Evolutionary conservation across 2,329 filamentous ascomycete genomes (phyloP), one percentile per base, ranked within the genome.

Genomic region (Capronia americana): DNA sequence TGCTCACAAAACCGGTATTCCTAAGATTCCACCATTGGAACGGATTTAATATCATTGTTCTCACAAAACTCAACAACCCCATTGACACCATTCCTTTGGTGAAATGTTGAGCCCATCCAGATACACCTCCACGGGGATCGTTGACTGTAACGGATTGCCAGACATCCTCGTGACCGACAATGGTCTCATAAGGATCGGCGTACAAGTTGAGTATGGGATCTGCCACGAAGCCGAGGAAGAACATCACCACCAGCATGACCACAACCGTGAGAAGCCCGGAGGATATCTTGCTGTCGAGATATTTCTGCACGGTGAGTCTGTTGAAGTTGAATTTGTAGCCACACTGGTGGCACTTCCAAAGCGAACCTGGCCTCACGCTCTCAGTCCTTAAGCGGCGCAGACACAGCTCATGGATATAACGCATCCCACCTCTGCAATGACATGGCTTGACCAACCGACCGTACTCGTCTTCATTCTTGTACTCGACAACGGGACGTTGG

Each of bases 321-420:
- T 71, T 66, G 66, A 73, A 73, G 38, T 71, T 71, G 69, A 72
- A 73, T 53, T 70, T 57, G 38, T 72, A 64, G 11, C 70, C 68
- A 61, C 72, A 73, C 53, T 70, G 58, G 54, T 71, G 69, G 54
- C 72, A 73, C 64, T 73, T 73, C 71, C 71, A 73, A 30, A 72
- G 60, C 17, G 67, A 69, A n/a, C 65, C 69, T 3, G 67, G 61
- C 12, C 70, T 58, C 0, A 91, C 90, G 75, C 92, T 88, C 51
- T 91, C 86, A 69, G 89, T 85, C 72, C 95, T 87, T 92, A 93
- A 98, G 11, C 87, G 84, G 74, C 91, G 87, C 57, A 99, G 83
- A 75, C 95, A 99, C 32, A 88, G 90, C 78, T 97, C 92, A 77
- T 99, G 95, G 26, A 98, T 93, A 79, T 96, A 97, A 80, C 92